Percentiles rank a stretch among this genome's conserved stretches.
These are phyloP conservation scores for Sesbania bispinosa DNA, from an alignment of 306 rosid species.

Conservation along the genomic window DNA sequence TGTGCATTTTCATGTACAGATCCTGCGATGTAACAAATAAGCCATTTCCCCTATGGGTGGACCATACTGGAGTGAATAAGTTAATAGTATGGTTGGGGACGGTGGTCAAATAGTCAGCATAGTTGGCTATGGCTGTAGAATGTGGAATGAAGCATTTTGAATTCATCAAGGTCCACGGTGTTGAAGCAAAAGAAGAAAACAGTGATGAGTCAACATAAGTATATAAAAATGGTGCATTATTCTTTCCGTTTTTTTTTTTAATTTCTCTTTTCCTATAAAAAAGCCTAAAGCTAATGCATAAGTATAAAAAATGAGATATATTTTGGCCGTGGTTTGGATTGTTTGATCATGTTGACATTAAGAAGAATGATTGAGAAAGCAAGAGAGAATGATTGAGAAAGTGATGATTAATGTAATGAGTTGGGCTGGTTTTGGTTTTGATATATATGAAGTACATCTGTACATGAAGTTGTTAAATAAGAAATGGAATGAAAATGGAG, in stretches of 20 bases:
- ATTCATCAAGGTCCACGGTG: neutral
- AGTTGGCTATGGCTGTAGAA: neutral
- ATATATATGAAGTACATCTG: neutral
- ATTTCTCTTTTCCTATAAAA: too few relatives aligned
- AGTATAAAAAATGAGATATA: too few relatives aligned
- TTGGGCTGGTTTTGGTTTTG: neutral
- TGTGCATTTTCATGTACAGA: neutral
- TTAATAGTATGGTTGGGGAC: neutral
- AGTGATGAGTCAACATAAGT: neutral
- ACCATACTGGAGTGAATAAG: neutral
- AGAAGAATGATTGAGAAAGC: neutral
- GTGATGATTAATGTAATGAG: neutral
- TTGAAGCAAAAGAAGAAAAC: neutral
- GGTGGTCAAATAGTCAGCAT: conserved; percentile 20
- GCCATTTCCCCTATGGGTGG: neutral
- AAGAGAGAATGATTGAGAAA: too few relatives aligned
- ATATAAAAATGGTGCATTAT: too few relatives aligned
- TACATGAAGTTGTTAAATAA: neutral
- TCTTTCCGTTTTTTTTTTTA: too few relatives aligned
- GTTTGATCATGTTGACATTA: neutral
- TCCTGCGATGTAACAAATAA: neutral
- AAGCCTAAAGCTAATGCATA: too few relatives aligned
- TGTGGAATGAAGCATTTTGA: neutral
- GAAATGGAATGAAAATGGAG: too few relatives aligned
- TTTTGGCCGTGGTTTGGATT: neutral